Evolutionary conservation across 2,329 filamentous ascomycete genomes (phyloP).

Genomic region (Penicillium italicum): DNA sequence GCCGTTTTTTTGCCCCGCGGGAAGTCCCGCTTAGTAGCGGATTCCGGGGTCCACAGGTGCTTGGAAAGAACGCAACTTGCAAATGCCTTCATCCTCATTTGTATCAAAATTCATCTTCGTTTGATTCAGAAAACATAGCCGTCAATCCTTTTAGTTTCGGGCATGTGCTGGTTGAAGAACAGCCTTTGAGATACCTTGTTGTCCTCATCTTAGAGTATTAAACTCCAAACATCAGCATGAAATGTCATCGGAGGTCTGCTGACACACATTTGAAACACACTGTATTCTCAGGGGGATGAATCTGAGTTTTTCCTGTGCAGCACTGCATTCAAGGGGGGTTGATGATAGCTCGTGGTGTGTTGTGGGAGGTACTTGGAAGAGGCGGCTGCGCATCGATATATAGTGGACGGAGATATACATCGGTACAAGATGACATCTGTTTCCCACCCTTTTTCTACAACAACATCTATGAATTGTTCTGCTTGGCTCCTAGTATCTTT

Average conservation of each 20-base stretch:
- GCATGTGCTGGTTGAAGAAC: not conserved
- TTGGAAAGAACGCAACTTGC: not conserved
- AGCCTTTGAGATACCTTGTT: not conserved
- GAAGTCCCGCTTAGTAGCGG: conserved; percentile 25
- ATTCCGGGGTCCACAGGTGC: not conserved
- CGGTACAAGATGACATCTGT: not conserved
- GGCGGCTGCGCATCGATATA: not conserved
- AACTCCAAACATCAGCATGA: not conserved
- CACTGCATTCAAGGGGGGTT: not conserved
- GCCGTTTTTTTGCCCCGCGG: conserved; percentile 25
- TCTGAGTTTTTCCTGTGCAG: not conserved
- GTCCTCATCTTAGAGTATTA: not conserved
- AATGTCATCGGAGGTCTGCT: conserved; percentile 3
- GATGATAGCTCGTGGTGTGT: not conserved
- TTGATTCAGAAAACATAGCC: not conserved
- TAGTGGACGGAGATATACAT: not conserved
- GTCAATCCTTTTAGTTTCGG: not conserved
- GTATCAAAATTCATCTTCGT: conserved; percentile 5
- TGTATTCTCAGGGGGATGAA: not conserved
- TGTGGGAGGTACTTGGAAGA: not conserved
- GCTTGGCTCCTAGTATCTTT: not conserved
- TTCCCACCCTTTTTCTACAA: not conserved
- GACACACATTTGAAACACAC: not conserved
- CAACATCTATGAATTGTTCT: not conserved
- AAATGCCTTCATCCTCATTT: conserved; percentile 2